A percentile compares a stretch with the other conserved stretches of the same genome.
Conservation (phyloP, 2,329 filamentous ascomycete genomes). For the Fusarium succisae region DNA sequence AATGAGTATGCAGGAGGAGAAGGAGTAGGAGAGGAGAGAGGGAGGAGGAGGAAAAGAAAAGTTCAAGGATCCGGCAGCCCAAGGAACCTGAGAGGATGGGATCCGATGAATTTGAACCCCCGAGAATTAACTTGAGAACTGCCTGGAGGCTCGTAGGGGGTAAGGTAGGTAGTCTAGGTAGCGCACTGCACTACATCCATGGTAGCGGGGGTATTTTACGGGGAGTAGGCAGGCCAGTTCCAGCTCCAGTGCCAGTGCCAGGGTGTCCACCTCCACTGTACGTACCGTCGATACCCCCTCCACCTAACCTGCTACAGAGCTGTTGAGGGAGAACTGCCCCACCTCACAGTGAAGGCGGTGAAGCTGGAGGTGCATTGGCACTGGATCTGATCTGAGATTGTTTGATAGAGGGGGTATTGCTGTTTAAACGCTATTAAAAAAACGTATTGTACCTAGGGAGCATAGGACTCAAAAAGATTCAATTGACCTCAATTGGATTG, state of each 20-base stretch:
- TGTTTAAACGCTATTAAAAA: not conserved
- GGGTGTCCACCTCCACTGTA: constrained; percentile 23
- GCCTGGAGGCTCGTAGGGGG: constrained; percentile 21
- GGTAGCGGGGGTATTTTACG: constrained; percentile 26
- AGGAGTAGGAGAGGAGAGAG: constrained; percentile 2
- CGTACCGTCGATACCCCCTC: not conserved
- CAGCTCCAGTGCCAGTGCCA: constrained; percentile 6
- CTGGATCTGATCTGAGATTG: not conserved
- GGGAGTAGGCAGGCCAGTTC: constrained; percentile 2
- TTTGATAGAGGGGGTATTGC: constrained; percentile 1
- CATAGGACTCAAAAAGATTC: not conserved
- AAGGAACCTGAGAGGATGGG: constrained; percentile 24
- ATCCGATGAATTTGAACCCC: constrained; percentile 41
- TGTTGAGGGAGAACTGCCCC: constrained; percentile 28
- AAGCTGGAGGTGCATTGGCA: constrained; percentile 16
- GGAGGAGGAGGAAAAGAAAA: constrained; percentile 4
- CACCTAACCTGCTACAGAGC: not conserved
- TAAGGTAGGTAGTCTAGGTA: constrained; percentile 1
- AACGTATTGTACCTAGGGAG: too few relatives aligned
- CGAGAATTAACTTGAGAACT: constrained; percentile 32
- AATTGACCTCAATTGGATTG: not conserved
- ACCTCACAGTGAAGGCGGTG: constrained; percentile 43
- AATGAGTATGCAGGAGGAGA: not conserved
- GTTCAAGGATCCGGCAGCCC: constrained; percentile 30
- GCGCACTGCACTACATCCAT: constrained; percentile 6